A percentile compares a stretch with the other conserved stretches of the same genome.
Evolutionary conservation across 2,329 filamentous ascomycete species (phyloP).

Genomic region (Xylaria sp.): DNA sequence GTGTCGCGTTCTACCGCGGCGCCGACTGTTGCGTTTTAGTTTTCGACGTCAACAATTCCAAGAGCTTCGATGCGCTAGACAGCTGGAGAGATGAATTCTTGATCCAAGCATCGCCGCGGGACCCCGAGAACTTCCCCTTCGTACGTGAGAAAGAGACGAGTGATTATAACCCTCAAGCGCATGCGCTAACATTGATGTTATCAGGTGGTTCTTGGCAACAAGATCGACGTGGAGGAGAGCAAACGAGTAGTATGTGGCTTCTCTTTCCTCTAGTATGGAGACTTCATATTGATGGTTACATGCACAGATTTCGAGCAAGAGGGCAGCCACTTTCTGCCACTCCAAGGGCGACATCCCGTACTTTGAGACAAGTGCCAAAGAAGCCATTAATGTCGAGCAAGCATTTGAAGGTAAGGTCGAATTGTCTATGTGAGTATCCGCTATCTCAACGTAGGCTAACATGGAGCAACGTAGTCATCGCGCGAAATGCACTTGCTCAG

Average conservation of each 20-base stretch:
- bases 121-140: conserved; percentile 97
- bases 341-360: conserved; percentile 97
- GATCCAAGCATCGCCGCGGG: conserved; percentile 94
- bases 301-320: conserved; percentile 83
- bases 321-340: conserved; percentile 96
- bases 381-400: conserved; percentile 96
- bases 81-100: conserved; percentile 99
- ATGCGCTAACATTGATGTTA: background rate
- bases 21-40: conserved; percentile 98
- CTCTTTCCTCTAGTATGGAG: background rate
- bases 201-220: conserved; percentile 94
- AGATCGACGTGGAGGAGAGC: conserved; percentile 98
- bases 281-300: conserved; percentile 30
- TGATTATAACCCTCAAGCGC: background rate
- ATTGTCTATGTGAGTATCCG: background rate
- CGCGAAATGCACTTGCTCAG: conserved; percentile 91
- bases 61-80: conserved; percentile 97
- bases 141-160: conserved; percentile 58
- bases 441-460: background rate
- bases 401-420: conserved; percentile 65
- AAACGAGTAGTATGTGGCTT: conserved; percentile 76
- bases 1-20: conserved; percentile 95
- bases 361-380: conserved; percentile 99
- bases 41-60: conserved; percentile 98
- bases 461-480: conserved; percentile 74